Evolutionary conservation across 2,329 filamentous ascomycete species (phyloP).

Genomic region (Penicillium sclerotigenum): DNA sequence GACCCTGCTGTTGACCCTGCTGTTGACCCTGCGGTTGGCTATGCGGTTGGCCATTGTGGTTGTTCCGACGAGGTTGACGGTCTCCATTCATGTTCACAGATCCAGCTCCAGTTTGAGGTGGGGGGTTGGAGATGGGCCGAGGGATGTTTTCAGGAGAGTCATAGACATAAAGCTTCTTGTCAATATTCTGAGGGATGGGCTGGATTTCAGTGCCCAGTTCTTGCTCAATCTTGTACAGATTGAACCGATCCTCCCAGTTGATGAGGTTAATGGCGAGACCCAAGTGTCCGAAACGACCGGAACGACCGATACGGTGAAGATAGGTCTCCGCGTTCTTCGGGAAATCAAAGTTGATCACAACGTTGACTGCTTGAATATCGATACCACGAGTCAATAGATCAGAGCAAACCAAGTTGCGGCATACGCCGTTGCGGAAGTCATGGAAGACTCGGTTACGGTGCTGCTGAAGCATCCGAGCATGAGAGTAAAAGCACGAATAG

Average conservation of each 20-base stretch:
- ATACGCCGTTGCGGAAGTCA: constrained; percentile 97
- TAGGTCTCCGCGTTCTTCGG: constrained; percentile 99
- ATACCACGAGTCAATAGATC: constrained; percentile 97
- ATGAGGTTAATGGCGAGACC: constrained; percentile 98
- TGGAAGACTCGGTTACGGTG: constrained; percentile 98
- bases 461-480: constrained; percentile 95
- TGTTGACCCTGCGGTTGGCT: background rate
- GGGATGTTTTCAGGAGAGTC: constrained; percentile 95
- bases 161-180: constrained; percentile 98
- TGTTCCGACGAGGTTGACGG: constrained; percentile 33
- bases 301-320: constrained; percentile 95
- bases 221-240: constrained; percentile 97
- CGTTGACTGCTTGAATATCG: constrained; percentile 98
- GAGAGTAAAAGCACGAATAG: constrained; percentile 99
- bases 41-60: constrained; percentile 25
- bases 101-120: constrained; percentile 26
- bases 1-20: constrained; percentile 23
- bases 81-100: constrained; percentile 29
- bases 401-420: constrained; percentile 96
- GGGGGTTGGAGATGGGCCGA: constrained; percentile 65
- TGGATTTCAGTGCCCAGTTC: constrained; percentile 97
- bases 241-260: constrained; percentile 99
- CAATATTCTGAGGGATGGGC: constrained; percentile 89
- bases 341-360: constrained; percentile 99
- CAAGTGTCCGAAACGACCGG: constrained; percentile 92